Conservation (phyloP, 208 protist genomes). For the Phytomonas sp. region DNA sequence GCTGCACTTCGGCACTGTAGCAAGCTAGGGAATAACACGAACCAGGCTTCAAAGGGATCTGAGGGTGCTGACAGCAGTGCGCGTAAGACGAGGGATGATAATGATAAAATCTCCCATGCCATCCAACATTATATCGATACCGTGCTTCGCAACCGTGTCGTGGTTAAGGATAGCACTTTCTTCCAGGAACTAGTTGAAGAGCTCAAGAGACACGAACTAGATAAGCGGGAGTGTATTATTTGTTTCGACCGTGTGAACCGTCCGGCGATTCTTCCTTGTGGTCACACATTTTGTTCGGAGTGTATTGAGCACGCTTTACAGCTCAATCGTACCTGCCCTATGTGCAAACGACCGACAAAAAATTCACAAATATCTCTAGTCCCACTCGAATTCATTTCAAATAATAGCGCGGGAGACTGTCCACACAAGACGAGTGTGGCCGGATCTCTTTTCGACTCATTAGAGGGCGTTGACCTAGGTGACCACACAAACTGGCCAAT, state of each 20-base stretch:
- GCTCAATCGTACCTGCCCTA: conserved; percentile 27
- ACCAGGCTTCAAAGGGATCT: not conserved
- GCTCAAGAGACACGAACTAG: conserved; percentile 33
- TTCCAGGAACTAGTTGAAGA: conserved; percentile 38
- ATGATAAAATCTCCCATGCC: not conserved
- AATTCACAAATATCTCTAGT: conserved; percentile 27
- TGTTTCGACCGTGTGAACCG: conserved; percentile 48
- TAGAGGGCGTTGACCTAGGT: conserved; percentile 14
- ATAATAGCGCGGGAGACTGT: not conserved
- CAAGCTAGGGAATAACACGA: not conserved
- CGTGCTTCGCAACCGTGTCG: not conserved
- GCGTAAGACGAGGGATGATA: not conserved
- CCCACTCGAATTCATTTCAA: conserved; percentile 26
- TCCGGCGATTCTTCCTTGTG: conserved; percentile 69
- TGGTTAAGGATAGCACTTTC: conserved; percentile 24
- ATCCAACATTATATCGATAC: conserved; percentile 11
- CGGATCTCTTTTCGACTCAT: not conserved
- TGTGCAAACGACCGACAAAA: conserved; percentile 36
- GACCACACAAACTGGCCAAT: conserved; percentile 32
- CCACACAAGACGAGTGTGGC: not conserved
- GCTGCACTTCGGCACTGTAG: conserved; percentile 35
- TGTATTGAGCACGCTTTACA: conserved; percentile 55
- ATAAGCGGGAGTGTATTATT: conserved; percentile 56
- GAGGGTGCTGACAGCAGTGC: not conserved
- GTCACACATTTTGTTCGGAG: conserved; percentile 63